Evolutionary conservation across 441 rosid genomes (phyloP), one percentile per base, ranked within the genome.

Genomic region (Populus hybrid): DNA sequence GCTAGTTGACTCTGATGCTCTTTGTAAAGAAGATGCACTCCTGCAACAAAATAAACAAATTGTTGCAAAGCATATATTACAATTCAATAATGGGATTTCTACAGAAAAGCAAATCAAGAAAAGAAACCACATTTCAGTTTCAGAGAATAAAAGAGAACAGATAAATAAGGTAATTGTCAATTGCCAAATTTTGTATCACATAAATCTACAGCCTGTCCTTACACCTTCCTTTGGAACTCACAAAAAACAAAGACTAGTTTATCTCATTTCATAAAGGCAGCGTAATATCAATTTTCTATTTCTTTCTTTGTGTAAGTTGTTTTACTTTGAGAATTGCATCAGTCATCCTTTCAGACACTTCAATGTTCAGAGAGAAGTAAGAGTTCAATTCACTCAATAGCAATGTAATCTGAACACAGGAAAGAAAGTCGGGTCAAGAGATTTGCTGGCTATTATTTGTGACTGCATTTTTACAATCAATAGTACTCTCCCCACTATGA

Each of bases 1-100:
- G 72, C 75, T 75, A 12, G 84, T 76, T 71, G 88, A 81, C 74
- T 82, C 86, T 11, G 87, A 87, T 10, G 95, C 93, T 87, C 90
- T 86, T 71, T 70, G 84, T 46, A 89, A 87, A 67, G 99, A 90
- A 73, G 85, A 85, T 40, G 94, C 92, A 85, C 90, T 95, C 93
- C 99, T 92, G 81, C 81, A 81, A 66, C 63, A 81, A 74, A 77
- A 70, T 20, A 57, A 83, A 76, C 35, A 67, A 73, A 28, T 40
- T 34, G 66, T 61, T 24, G n/a, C n/a, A 10, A 57, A 32, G 30
- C 38, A 34, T 63, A 20, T 8, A 36, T 72, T 10, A 6, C 28
- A 70, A 76, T 21, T 32, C 64, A 61, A 14, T 10, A 36, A 21
- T 18, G 54, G 70, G 40, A 66, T 36, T 46, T 32, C 66, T 28